phyloP scores from a whole-genome alignment of 75 land plant genomes.

The Larix kaempferi region DNA sequence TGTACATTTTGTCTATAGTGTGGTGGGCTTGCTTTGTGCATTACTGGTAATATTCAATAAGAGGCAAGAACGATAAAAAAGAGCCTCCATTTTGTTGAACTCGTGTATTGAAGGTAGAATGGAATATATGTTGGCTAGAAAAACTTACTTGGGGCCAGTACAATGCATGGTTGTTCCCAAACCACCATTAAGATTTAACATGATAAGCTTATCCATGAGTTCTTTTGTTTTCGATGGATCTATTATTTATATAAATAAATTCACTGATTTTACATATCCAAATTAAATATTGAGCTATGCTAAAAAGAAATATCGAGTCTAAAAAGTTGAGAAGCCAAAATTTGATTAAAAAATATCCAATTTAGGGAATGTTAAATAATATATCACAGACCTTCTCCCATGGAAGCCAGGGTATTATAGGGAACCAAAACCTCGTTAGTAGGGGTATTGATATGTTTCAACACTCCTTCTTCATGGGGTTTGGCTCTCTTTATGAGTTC shows the following conservation, averaged over 20 bases:
- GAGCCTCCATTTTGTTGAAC: too few relatives aligned
- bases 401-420: conserved; percentile 59
- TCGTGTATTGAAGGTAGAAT: too few relatives aligned
- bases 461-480: too few relatives aligned
- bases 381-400: conserved; percentile 60
- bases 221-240: conserved; percentile 63
- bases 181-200: conserved; percentile 93
- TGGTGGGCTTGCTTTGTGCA: too few relatives aligned
- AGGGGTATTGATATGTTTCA: conserved; percentile 91
- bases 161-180: too few relatives aligned
- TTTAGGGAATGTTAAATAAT: neutral
- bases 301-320: neutral
- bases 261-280: too few relatives aligned
- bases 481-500: too few relatives aligned
- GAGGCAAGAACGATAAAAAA: too few relatives aligned
- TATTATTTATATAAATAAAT: conserved; percentile 21
- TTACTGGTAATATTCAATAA: too few relatives aligned
- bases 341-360: neutral
- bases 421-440: conserved; percentile 95
- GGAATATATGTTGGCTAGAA: too few relatives aligned
- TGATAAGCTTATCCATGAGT: conserved; percentile 90
- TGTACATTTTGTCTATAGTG: too few relatives aligned
- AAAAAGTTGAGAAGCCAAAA: neutral
- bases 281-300: neutral
- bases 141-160: too few relatives aligned